Evolutionary conservation across 2,329 filamentous ascomycete species (phyloP), one percentile per base, ranked within the genome.

Genomic region (Alternaria brassicae): DNA sequence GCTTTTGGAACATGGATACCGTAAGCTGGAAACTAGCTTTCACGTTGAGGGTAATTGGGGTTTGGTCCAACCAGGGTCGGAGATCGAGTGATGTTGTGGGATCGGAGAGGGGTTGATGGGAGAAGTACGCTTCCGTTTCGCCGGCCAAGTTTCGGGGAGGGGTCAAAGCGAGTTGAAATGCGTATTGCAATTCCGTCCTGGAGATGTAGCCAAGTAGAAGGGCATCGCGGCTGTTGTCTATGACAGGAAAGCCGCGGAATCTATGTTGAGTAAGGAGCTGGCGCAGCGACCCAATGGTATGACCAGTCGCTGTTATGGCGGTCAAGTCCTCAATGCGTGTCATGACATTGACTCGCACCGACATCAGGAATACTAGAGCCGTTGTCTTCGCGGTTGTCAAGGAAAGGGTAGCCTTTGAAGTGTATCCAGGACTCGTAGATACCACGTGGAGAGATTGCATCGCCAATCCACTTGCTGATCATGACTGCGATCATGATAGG

Each of bases 401-500:
- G 86, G 79, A 94, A 97, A 0, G 95, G 95, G 75, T 98, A 99
- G 67, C 91, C 92, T 73, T 96, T 95, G 79, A 97, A 89, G 68
- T 93, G 91, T 73, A 99, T 99, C 95, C 95, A 99, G 54, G 91
- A 90, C 77, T 99, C 95, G 81, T 99, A 99, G 78, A 99, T 98
- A 65, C 95, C 93, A 49, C 90, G 88, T 56, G 92, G 91, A 25
- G 92, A 93, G 77, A 99, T 93, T 49, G 93, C 94, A 77, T 99
- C 95, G 72, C 93, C 95, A 25, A 97, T 92, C 95, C 95, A 99
- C 81, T 99, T 99, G 63, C 91, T 91, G 42, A 98, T 85, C 93
- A 99, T 96, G 73, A 99, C 95, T 41, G 93, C 93, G 65, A 99
- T 91, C 95, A 99, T 99, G 78, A 98, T 99, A 54, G 95, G 95